Percentiles rank a stretch among this genome's conserved stretches.
These are phyloP conservation scores for Ogataea pini DNA, from an alignment of 805 yeast species.

Conservation along the genomic window DNA sequence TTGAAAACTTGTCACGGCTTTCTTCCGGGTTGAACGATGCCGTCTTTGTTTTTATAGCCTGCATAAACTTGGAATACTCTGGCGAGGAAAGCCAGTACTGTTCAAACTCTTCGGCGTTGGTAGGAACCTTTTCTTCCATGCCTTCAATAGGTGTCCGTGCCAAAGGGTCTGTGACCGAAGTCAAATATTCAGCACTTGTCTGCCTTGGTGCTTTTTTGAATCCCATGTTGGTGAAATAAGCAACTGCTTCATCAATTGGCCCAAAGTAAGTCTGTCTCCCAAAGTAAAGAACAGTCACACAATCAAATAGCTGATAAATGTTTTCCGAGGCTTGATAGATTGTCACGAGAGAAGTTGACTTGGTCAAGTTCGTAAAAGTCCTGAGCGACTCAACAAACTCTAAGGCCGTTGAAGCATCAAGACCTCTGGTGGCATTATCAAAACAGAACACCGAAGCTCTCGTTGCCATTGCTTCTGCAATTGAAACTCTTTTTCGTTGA, in stretches of 20 bases:
- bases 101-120: constrained; percentile 42
- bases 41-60: constrained; percentile 36
- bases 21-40: constrained; percentile 33
- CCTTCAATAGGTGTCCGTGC: constrained; percentile 38
- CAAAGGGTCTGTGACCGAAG: constrained; percentile 36
- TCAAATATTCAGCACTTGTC: constrained; percentile 46
- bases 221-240: constrained; percentile 42
- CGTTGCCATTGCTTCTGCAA: constrained; percentile 50
- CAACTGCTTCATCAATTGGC: constrained; percentile 36
- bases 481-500: constrained; percentile 65
- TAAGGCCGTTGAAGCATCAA: constrained; percentile 67
- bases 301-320: constrained; percentile 44
- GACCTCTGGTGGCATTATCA: constrained; percentile 71
- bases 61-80: constrained; percentile 35
- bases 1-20: constrained; percentile 32
- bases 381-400: constrained; percentile 59
- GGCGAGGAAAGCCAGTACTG: constrained; percentile 41
- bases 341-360: constrained; percentile 51
- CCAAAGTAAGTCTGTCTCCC: constrained; percentile 45
- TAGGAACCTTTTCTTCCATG: constrained; percentile 41
- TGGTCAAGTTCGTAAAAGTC: constrained; percentile 47
- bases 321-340: constrained; percentile 46
- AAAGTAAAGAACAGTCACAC: constrained; percentile 41
- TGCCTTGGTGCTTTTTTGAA: constrained; percentile 46
- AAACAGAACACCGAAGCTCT: constrained; percentile 48